These are phyloP conservation scores for Physcomitrellopsis africana DNA, from an alignment of 225 moss, liverwort and hornwort genomes.

Conservation along the genomic window DNA sequence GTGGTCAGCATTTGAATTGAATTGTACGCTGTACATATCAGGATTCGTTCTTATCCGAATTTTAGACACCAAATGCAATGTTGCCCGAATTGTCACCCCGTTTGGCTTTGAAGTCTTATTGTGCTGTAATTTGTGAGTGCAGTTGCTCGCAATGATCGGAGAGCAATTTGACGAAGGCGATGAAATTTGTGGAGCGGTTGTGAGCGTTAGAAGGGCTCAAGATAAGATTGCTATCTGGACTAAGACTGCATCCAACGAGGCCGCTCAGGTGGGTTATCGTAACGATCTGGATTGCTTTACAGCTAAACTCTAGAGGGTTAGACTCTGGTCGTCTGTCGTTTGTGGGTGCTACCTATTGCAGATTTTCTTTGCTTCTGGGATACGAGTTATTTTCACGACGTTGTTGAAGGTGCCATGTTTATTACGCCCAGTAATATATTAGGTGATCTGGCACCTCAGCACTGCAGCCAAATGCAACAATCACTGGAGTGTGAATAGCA, in stretches of 20 bases:
- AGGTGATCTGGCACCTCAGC: neutral
- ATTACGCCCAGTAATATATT: neutral
- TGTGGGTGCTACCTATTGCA: too few species aligned
- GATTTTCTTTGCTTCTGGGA: too few species aligned
- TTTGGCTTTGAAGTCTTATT: neutral
- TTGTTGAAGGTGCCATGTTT: too few species aligned
- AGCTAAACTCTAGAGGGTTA: too few species aligned
- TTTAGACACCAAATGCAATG: neutral
- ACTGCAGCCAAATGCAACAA: neutral
- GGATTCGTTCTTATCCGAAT: neutral
- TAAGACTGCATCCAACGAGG: conserved; percentile 78
- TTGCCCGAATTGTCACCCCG: neutral
- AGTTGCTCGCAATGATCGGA: conserved; percentile 90
- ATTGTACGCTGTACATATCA: neutral
- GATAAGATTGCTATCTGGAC: conserved; percentile 91
- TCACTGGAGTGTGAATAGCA: neutral
- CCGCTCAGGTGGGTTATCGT: conserved; percentile 61
- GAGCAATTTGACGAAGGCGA: conserved; percentile 87
- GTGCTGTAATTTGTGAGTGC: conserved; percentile 5
- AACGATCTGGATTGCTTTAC: too few species aligned
- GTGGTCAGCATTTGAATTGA: neutral
- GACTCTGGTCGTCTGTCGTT: too few species aligned
- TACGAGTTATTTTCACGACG: too few species aligned
- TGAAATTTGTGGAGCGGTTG: conserved; percentile 84
- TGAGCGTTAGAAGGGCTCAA: conserved; percentile 77